Evolutionary conservation across 768 basidiomycete species (phyloP), one percentile per base, ranked within the genome.

Genomic region (Agaricus sinodeliciosus): DNA sequence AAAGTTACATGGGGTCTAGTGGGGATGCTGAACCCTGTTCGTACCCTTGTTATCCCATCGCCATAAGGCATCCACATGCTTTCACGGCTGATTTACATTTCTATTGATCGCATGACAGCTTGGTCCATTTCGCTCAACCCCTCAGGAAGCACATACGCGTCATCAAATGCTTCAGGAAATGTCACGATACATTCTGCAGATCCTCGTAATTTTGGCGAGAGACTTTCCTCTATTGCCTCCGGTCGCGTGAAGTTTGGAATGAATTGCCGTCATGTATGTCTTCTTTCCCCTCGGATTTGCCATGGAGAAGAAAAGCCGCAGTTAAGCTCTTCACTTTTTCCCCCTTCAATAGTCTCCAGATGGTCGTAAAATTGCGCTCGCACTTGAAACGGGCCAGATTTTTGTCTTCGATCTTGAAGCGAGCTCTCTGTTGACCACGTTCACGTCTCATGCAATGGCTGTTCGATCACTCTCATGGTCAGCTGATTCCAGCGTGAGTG

Each of bases 401-500:
- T 90, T 81, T 65, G 73, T 97, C 41, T 87, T 94, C 57, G 93
- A 95, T 65, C 65, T 87, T 36, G 85, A 88, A 63, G 76, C 86
- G 2, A 73, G 72, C 55, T 67, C 82, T 6, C 69, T 95, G 41
- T 68, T 77, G 0, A 73, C 81, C 3, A 89, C 86, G 2, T 94
- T 85, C 67, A 82, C 84, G 4, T 90, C 90, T 2, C 94, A 97
- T 65, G 92, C 90, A 9, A 91, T 93, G 85, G 79, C 84, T 43
- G 90, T 94, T 7, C 84, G 94, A 35, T 85, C 88, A 0, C 67
- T 96, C 3, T 79, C 88, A 7, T 97, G 94, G 94, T 93, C 91
- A 9, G 78, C 82, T 46, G 94, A 96, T 65, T 87, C 87, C 1
- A 89, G 82, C 66, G 93, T 94, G 63, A 55, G 82, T 73, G 16